A percentile compares a stretch with the other conserved stretches of the same genome.
phyloP scores from a whole-genome alignment of 495 filamentous ascomycete genomes.

The Penicillium nucicola region DNA sequence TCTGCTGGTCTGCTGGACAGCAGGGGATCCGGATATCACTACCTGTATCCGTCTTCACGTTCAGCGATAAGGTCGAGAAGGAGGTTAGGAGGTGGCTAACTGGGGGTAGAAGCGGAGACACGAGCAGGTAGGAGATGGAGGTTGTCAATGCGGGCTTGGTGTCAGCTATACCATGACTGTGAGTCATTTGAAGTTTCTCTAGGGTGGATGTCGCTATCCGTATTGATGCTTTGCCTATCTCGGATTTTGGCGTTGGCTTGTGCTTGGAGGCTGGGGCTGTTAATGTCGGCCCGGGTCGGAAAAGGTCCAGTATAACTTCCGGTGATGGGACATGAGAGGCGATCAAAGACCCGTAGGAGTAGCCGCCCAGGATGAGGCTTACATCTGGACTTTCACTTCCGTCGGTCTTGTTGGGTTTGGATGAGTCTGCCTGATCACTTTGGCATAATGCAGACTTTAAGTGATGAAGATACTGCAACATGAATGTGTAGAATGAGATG shows the following conservation, averaged over 20 bases:
- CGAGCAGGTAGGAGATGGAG: conserved; percentile 65
- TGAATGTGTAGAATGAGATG: conserved; percentile 71
- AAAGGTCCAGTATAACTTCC: too few relatives aligned
- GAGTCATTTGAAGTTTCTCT: conserved; percentile 7
- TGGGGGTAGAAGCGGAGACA: conserved; percentile 74
- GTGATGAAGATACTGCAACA: conserved; percentile 64
- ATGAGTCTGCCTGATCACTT: neutral
- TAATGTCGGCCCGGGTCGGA: conserved; percentile 25
- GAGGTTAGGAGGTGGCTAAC: conserved; percentile 56
- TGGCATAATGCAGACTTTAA: conserved; percentile 12
- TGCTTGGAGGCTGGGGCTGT: neutral
- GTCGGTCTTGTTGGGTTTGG: neutral
- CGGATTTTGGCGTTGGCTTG: conserved; percentile 46
- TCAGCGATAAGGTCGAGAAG: conserved; percentile 40
- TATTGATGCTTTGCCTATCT: conserved; percentile 65
- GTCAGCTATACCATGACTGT: conserved; percentile 3
- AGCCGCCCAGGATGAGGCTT: conserved; percentile 68
- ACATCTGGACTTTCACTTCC: conserved; percentile 4
- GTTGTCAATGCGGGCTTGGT: conserved; percentile 11
- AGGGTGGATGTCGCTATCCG: conserved; percentile 47
- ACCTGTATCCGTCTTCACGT: conserved; percentile 19
- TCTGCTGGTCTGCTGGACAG: conserved; percentile 51
- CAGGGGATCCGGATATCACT: conserved; percentile 34
- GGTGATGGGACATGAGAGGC: conserved; percentile 53
- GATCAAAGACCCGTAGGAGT: conserved; percentile 89